phyloP scores from a whole-genome alignment of 1,284 basidiomycete species.

The Trichosporon ovoides region DNA sequence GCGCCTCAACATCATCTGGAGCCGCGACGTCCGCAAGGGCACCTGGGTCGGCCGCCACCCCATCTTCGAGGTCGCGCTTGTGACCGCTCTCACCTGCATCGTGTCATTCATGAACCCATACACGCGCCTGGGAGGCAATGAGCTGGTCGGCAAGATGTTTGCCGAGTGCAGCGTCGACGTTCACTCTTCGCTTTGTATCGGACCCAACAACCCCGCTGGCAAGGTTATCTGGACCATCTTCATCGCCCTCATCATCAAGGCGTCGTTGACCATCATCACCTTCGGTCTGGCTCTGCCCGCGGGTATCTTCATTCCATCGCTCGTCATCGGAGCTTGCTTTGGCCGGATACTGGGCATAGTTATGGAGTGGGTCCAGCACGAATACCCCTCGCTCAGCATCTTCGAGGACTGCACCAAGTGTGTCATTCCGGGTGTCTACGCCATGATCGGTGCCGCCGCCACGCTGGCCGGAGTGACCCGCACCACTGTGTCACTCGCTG shows the following conservation, averaged over 20 bases:
- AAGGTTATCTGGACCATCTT: constrained; percentile 61
- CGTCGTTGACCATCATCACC: constrained; percentile 76
- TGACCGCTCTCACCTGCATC: constrained; percentile 67
- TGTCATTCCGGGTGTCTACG: constrained; percentile 75
- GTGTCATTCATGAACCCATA: constrained; percentile 85
- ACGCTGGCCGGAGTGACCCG: constrained; percentile 77
- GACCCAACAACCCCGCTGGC: constrained; percentile 44
- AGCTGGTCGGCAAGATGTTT: constrained; percentile 80
- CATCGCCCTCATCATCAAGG: constrained; percentile 75
- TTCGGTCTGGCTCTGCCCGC: constrained; percentile 93
- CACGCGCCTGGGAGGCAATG: constrained; percentile 88
- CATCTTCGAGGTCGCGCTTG: constrained; percentile 74
- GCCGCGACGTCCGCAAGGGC: constrained; percentile 68
- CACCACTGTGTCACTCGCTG: constrained; percentile 72
- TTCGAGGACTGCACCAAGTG: constrained; percentile 60
- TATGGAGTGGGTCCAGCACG: constrained; percentile 72
- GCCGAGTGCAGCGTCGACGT: constrained; percentile 67
- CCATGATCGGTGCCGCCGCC: constrained; percentile 85
- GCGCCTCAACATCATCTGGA: constrained; percentile 78
- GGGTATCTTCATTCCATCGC: constrained; percentile 94
- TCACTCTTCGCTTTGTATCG: constrained; percentile 66
- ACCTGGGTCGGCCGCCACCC: constrained; percentile 78
- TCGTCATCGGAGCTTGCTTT: constrained; percentile 94
- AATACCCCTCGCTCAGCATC: constrained; percentile 59
- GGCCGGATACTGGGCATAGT: constrained; percentile 80